Evolutionary conservation across 1,284 basidiomycete genomes (phyloP).

Genomic region (Trichosporon ovoides): DNA sequence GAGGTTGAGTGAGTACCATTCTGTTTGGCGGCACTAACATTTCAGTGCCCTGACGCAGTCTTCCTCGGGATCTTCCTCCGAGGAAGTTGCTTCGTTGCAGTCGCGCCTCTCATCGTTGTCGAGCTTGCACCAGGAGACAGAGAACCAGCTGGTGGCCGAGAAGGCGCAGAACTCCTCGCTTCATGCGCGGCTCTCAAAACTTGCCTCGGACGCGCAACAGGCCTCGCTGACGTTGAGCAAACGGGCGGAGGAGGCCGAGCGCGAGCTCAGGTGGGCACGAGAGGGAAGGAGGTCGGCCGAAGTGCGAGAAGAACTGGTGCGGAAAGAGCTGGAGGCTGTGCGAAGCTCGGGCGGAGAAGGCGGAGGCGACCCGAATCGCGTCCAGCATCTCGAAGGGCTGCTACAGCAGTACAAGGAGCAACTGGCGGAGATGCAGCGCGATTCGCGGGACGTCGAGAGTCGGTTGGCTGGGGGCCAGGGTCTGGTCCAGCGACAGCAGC

Average conservation of each 20-base stretch:
- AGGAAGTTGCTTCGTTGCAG: conserved; percentile 29
- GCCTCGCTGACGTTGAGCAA: conserved; percentile 28
- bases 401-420: conserved; percentile 34
- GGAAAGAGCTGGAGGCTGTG: conserved; percentile 33
- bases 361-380: conserved; percentile 12
- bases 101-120: conserved; percentile 36
- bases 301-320: conserved; percentile 32
- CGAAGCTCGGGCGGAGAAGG: background rate
- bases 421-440: conserved; percentile 31
- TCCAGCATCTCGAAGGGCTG: conserved; percentile 30
- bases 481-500: conserved; percentile 30
- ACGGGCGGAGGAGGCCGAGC: conserved; percentile 30
- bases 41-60: conserved; percentile 41
- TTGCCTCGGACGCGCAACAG: conserved; percentile 26
- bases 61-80: conserved; percentile 25
- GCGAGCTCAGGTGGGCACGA: conserved; percentile 43
- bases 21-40: background rate
- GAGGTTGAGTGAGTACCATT: conserved; percentile 44
- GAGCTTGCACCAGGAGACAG: conserved; percentile 31
- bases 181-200: conserved; percentile 26
- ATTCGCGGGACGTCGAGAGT: conserved; percentile 35
- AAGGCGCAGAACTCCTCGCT: conserved; percentile 31
- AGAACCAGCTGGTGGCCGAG: conserved; percentile 29
- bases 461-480: conserved; percentile 34
- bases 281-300: conserved; percentile 41